Percentiles rank a stretch among this genome's conserved stretches.
Conservation (phyloP, 768 basidiomycete genomes). For the Gymnopilus junonius region DNA sequence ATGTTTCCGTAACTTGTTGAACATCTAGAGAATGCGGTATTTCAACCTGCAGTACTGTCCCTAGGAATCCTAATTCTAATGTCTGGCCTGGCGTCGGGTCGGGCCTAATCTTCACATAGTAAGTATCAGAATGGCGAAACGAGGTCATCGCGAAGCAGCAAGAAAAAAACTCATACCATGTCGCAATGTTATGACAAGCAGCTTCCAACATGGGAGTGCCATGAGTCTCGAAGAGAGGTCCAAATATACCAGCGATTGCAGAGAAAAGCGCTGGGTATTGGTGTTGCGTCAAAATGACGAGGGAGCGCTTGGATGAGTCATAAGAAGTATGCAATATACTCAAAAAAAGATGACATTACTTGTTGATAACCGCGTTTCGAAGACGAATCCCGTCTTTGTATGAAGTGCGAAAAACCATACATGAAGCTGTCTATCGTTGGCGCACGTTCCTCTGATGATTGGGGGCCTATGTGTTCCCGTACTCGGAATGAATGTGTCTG, state of each 20-base stretch:
- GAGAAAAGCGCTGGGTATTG: slow-evolving; percentile 86
- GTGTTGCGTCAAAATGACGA: slow-evolving; percentile 81
- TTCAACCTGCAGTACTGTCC: slow-evolving; percentile 72
- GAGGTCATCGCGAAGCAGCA: neutral
- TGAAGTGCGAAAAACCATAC: slow-evolving; percentile 81
- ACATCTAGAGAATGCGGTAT: slow-evolving; percentile 71
- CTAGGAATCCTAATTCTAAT: slow-evolving; percentile 84
- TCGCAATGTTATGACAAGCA: slow-evolving; percentile 83
- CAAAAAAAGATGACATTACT: slow-evolving; percentile 41
- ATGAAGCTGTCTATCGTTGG: slow-evolving; percentile 64
- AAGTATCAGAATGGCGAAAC: slow-evolving; percentile 11
- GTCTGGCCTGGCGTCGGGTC: slow-evolving; percentile 69
- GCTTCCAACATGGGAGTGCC: slow-evolving; percentile 84
- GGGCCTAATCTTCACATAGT: slow-evolving; percentile 69
- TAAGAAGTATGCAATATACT: neutral
- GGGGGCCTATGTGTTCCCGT: slow-evolving; percentile 47
- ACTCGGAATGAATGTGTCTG: slow-evolving; percentile 89
- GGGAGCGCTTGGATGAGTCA: slow-evolving; percentile 55
- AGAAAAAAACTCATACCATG: slow-evolving; percentile 60
- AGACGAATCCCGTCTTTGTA: slow-evolving; percentile 63
- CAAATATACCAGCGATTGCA: slow-evolving; percentile 65
- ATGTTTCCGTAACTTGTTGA: slow-evolving; percentile 69
- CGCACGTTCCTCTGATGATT: slow-evolving; percentile 34
- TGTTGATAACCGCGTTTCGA: slow-evolving; percentile 84
- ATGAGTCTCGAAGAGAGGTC: slow-evolving; percentile 73